Base-by-base conservation (phyloP, 371 early-diverging fungal species). In the Mucor irregularis region DNA sequence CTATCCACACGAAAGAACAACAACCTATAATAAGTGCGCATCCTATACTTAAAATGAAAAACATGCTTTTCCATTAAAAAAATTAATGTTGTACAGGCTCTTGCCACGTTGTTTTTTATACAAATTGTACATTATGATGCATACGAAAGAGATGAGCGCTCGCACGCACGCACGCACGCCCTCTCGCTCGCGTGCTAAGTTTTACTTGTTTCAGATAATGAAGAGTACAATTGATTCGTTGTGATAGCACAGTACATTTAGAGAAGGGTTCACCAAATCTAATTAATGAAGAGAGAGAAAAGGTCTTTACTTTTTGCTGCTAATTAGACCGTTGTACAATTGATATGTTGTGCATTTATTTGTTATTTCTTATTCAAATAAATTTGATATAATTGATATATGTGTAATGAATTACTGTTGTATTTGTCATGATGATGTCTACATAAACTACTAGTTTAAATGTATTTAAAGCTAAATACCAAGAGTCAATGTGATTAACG, bases 71-170 rank as follows among this genome's bases (percentile, higher is more conserved):
- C 49, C 56, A 24, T 48, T 30, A 52, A 48, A 39, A 38, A 8
- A 22, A 13, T 35, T 40, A 56, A 56, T 56, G 56, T 56, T 39
- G 49, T 37, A 56, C 56, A 21, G 40, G 29, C 13, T 19, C 40
- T 56, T 29, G 56, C 56, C 56, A 56, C 56, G 56, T 56, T 56
- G 48, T 47, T 47, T 38, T 50, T 37, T 38, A 50, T 50, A 37
- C 42, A 17, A 1, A 34, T 14, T 34, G 4, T 11, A 34, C 11
- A 34, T 10, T 34, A 34, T 34, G 35, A n/a, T 34, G n/a, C 10
- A n/a, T 14, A n/a, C 35, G 10, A 34, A 10, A 10, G 13, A 34
- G n/a, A 34, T n/a, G 35, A 34, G n/a, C 35, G 14, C 35, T n/a
- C n/a, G n/a, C 10, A 34, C 35, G 42, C 42, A 16, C 42, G 25